Percentiles rank a stretch among this genome's conserved stretches.
Conservation (phyloP, 495 filamentous ascomycete species). For the Penicillium herquei region DNA sequence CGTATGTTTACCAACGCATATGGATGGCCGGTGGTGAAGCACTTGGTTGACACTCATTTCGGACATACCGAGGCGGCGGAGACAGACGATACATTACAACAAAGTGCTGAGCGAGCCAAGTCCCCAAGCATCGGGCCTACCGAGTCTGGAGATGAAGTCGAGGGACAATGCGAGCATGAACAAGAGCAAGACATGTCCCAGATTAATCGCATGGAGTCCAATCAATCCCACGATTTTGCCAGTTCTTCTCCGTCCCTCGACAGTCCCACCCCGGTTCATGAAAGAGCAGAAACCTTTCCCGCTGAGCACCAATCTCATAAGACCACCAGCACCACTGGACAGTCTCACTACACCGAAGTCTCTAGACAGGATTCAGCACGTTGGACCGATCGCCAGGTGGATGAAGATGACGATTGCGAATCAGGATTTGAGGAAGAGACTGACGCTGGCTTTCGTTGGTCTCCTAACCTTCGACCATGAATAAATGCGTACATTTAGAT, state of each 20-base stretch:
- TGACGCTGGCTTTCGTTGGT: slow-evolving; percentile 22
- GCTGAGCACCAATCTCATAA: slow-evolving; percentile 13
- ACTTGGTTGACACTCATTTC: slow-evolving; percentile 92
- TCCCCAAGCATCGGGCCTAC: slow-evolving; percentile 32
- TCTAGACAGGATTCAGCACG: slow-evolving; percentile 35
- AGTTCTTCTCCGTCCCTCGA: not conserved
- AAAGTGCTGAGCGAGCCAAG: slow-evolving; percentile 49
- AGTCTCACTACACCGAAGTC: slow-evolving; percentile 10
- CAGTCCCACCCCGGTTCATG: slow-evolving; percentile 4
- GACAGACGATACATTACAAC: slow-evolving; percentile 57
- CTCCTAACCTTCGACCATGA: slow-evolving; percentile 4
- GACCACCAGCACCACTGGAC: slow-evolving; percentile 12
- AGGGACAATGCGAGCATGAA: slow-evolving; percentile 21
- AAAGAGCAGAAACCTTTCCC: slow-evolving; percentile 7
- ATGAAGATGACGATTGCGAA: slow-evolving; percentile 32
- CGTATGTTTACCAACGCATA: slow-evolving; percentile 96
- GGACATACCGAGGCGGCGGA: slow-evolving; percentile 60
- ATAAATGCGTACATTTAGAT: not conserved
- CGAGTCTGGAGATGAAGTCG: slow-evolving; percentile 49
- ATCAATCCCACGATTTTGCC: not conserved
- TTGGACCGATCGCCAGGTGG: slow-evolving; percentile 40
- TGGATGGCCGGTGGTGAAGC: slow-evolving; percentile 94
- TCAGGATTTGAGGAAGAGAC: slow-evolving; percentile 24
- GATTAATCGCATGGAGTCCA: not conserved
- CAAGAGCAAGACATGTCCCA: slow-evolving; percentile 1